Evolutionary conservation across 768 basidiomycete species (phyloP), one percentile per base, ranked within the genome.

Genomic region (Phylloporus arenicola): DNA sequence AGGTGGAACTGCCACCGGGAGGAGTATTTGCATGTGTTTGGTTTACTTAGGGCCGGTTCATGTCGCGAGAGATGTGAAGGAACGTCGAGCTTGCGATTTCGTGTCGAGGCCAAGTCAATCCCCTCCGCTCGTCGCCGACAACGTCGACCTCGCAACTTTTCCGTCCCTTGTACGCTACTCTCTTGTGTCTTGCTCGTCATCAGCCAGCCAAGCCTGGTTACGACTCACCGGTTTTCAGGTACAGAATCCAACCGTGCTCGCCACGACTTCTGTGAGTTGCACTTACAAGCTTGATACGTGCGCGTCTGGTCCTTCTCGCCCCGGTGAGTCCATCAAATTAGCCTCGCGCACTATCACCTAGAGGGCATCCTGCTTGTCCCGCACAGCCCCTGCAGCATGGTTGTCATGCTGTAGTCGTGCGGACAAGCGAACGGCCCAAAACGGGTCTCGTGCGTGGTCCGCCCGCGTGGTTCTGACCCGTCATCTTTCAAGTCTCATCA

Each of bases 11-110:
- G 43, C 19, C n/a, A n/a, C n/a, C 12, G 30, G 3, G 57, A 4
- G 19, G 42, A 17, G 3, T 56, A 2, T 68, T 68, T 68, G 66
- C 11, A n/a, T 13, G 34, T 68, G 53, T 69, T 68, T 68, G 58
- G 42, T 52, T 16, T 66, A 11, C 57, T 69, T 68, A 68, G 66
- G 66, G 66, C 66, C 61, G 66, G 65, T 63, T 56, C 43, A 49
- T 51, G 61, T 56, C 60, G 57, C 50, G 59, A 47, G 49, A 41
- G 58, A 53, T 58, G 53, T 53, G 52, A 57, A 47, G 41, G 45
- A 16, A 44, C 44, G 58, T 51, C 49, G 43, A 43, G 48, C 43
- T 47, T 58, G 57, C 57, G 61, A 61, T 63, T 58, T 60, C 58
- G 58, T 57, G 59, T 61, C 33, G 55, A 54, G 55, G 64, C 51